These are phyloP conservation scores for Tylopilus rubrobrunneus DNA, from an alignment of 768 basidiomycete species.

Conservation along the genomic window DNA sequence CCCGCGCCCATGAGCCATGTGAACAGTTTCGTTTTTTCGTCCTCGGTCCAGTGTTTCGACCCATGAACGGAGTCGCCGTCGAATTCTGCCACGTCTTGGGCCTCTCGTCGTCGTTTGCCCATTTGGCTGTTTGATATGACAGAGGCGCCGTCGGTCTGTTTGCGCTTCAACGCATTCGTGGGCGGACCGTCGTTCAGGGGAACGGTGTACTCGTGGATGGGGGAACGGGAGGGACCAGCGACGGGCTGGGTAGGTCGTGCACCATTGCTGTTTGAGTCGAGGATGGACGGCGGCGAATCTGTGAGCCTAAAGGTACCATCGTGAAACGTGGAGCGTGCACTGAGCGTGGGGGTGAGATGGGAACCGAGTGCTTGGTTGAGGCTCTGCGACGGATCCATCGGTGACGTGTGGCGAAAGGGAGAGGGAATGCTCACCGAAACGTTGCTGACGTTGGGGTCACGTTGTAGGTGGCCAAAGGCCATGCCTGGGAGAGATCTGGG, in stretches of 20 bases:
- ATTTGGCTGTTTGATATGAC: slow-evolving; percentile 20
- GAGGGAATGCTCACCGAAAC: slow-evolving; percentile 49
- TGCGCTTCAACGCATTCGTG: slow-evolving; percentile 36
- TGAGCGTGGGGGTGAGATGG: slow-evolving; percentile 42
- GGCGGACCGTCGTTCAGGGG: slow-evolving; percentile 26
- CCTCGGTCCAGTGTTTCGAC: slow-evolving; percentile 83
- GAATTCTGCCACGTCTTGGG: slow-evolving; percentile 27
- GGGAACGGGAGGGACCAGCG: slow-evolving; percentile 29
- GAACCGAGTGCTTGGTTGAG: slow-evolving; percentile 58
- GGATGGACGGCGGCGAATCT: slow-evolving; percentile 31
- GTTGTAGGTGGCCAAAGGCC: slow-evolving; percentile 58
- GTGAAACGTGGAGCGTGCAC: slow-evolving; percentile 30
- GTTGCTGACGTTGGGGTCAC: slow-evolving; percentile 54
- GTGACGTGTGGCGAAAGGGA: slow-evolving; percentile 24
- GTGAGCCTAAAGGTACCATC: slow-evolving; percentile 27
- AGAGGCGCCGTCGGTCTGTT: slow-evolving; percentile 39
- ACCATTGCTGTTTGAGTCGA: slow-evolving; percentile 24
- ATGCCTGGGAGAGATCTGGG: too few species aligned
- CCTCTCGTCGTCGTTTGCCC: slow-evolving; percentile 30
- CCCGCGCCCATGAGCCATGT: slow-evolving; percentile 71
- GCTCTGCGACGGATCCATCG: slow-evolving; percentile 36
- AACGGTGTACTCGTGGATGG: slow-evolving; percentile 32
- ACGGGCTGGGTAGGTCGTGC: slow-evolving; percentile 26
- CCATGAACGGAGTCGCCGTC: slow-evolving; percentile 46
- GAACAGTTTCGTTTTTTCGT: slow-evolving; percentile 76